Conservation (phyloP, 495 filamentous ascomycete species). For the Lichenothelia convexa region DNA sequence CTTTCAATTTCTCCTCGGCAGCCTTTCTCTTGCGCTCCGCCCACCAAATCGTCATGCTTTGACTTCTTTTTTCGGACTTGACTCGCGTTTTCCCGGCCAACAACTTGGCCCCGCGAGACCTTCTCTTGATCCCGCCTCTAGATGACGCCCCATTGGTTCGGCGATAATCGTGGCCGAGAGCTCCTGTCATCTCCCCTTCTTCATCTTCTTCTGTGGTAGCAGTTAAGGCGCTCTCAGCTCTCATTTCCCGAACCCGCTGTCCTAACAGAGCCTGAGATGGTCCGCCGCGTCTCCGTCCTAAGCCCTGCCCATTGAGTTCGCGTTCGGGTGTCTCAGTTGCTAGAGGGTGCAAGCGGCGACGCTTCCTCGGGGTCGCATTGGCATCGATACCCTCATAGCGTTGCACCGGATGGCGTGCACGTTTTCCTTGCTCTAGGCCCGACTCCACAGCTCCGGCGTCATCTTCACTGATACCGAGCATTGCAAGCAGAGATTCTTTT, state of each 20-base stretch:
- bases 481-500: not conserved
- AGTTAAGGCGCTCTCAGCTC: conserved; percentile 14
- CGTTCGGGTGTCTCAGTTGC: conserved; percentile 1
- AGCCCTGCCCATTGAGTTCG: too few relatives aligned
- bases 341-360: too few relatives aligned
- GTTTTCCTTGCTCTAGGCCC: not conserved
- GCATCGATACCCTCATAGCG: too few relatives aligned
- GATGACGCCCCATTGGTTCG: not conserved
- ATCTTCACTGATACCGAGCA: not conserved
- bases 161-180: conserved; percentile 9
- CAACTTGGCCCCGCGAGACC: not conserved
- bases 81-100: too few relatives aligned
- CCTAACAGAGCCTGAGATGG: conserved; percentile 5
- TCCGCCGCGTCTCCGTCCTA: conserved; percentile 7
- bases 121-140: conserved; percentile 5
- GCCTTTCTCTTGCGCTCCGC: conserved; percentile 16
- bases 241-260: conserved; percentile 18
- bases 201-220: conserved; percentile 13
- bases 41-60: conserved; percentile 21
- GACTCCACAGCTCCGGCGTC: not conserved
- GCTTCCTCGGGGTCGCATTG: too few relatives aligned
- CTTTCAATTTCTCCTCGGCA: conserved; percentile 1
- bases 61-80: conserved; percentile 18
- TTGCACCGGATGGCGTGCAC: not conserved
- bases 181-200: conserved; percentile 2